These are phyloP conservation scores for Pyricularia sp. DNA, from an alignment of 2,329 filamentous ascomycete genomes.

Conservation along the genomic window DNA sequence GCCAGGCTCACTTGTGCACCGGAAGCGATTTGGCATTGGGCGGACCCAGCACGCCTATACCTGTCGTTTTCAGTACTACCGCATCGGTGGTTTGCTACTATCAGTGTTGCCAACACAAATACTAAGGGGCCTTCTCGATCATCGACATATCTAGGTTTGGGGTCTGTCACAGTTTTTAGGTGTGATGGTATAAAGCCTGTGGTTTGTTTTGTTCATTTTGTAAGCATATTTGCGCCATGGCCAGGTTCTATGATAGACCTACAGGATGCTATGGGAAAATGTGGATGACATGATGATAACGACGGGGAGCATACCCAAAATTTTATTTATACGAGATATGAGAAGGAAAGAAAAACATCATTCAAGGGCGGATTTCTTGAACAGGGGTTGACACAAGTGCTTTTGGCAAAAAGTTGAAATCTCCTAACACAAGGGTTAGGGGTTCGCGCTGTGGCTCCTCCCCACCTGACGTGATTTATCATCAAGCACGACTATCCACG, in stretches of 20 bases:
- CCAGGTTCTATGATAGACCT: neutral
- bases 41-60: neutral
- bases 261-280: neutral
- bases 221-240: neutral
- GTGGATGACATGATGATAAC: neutral
- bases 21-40: neutral
- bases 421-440: neutral
- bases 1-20: neutral
- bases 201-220: too few species aligned
- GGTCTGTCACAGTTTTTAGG: neutral
- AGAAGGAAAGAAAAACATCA: neutral
- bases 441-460: neutral
- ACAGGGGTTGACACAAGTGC: too few species aligned
- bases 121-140: neutral
- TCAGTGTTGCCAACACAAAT: fast-evolving
- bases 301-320: neutral
- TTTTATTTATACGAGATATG: neutral
- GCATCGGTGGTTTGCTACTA: neutral
- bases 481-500: neutral
- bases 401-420: neutral
- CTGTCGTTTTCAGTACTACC: neutral
- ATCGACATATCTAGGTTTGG: neutral
- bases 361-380: neutral
- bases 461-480: neutral
- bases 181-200: neutral